Evolutionary conservation across 352 stramenopile genomes (phyloP), one percentile per base, ranked within the genome.

Genomic region (Globisporangium ultimum): DNA sequence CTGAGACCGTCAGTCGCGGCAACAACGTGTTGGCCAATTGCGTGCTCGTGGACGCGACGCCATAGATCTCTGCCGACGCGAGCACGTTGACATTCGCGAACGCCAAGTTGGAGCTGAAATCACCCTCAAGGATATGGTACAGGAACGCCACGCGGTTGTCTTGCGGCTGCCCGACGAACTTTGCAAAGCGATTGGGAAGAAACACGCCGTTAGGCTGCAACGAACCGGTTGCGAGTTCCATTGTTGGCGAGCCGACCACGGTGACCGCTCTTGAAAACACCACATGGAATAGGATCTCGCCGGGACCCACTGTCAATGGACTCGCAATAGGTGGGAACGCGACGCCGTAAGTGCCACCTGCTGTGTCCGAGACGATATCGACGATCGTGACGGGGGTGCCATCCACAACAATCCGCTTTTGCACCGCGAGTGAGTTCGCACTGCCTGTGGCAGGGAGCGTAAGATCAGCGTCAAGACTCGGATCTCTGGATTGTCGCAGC

Each of bases 201-300:
- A 78, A 60, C 0, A 70, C 24, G 0, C 80, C 78, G 32, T 70
- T 88, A 7, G 67, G 52, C 34, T 72, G 76, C 2, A 86, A 50
- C 4, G 74, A 87, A 0, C 80, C 80, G 0, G 83, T 91, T 1
- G 77, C 79, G 17, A 93, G 61, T 17, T 87, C 77, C 1, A 89
- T 61, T 2, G 67, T 75, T 7, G 80, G 79, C 0, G 61, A 53
- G 1, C 68, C 79, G 17, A 78, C 52, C 2, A 93, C 72, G 10
- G 60, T 61, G 1, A 93, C 77, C 0, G 77, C 43, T 3, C 78
- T 69, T 21, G 76, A 88, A 59, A 89, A 93, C 10, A 84, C 62
- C 9, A 91, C 3, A 14, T 78, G 68, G 51, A 93, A 91, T 1
- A 84, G 62, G 50, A 93, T 88, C 45, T 93, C 79, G 1, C 83